Evolutionary conservation across 306 rosid species (phyloP), one percentile per base, ranked within the genome.

Genomic region (Prunus padus): DNA sequence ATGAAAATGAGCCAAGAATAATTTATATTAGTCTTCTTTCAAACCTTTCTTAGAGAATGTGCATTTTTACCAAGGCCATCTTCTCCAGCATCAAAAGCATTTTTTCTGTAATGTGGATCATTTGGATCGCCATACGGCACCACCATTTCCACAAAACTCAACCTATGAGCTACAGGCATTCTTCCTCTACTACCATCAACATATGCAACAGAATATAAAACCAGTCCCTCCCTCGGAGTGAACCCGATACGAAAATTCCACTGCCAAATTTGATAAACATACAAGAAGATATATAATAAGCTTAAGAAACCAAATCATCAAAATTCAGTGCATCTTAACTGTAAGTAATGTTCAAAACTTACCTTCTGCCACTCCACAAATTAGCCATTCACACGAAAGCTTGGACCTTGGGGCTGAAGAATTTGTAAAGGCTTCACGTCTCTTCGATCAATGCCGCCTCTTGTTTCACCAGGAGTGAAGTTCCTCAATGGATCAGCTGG

Each of bases 331-430:
- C 37, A 31, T 31, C 6, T 31, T 31, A 31, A 31, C 37, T 31
- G 4, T 5, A 31, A 31, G 37, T 31, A 31, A 31, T 31, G 37
- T 19, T 52, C 70, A 47, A 44, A 75, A 65, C 74, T 71, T 86
- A 91, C 98, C 98, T 91, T 93, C 84, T 93, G 98, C 98, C 98
- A 93, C 84, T 88, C 92, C 50, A 91, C 90, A 82, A 64, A 93
- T 81, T 86, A 59, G n/a, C 98, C 97, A 78, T 86, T 84, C 57
- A 88, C 96, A 72, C 96, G 97, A 74, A 93, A 93, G 86, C 98
- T 93, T 33, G 98, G 97, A 82, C 97, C 97, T 87, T 93, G 96
- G 57, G 96, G 90, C 80, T 93, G 98, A 80, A 86, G 30, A 79
- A 93, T 89, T 76, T 85, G 91, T 71, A 93, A 85, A 51, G 96